Evolutionary conservation across 2,329 filamentous ascomycete species (phyloP).

Genomic region (Ophiostoma piceae): DNA sequence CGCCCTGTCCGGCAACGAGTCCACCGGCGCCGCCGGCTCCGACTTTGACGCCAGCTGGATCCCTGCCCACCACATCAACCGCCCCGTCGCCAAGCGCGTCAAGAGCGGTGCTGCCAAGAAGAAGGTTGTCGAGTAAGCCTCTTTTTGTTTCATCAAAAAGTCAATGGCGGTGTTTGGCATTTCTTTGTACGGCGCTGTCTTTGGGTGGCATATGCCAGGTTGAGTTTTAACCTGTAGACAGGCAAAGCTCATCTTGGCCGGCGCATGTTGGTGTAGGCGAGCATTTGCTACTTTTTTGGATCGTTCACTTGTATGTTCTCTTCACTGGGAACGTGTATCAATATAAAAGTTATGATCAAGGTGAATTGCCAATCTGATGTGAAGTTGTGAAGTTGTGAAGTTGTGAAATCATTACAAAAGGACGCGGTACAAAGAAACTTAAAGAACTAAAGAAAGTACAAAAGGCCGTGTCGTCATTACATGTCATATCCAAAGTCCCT

Average conservation of each 20-base stretch:
- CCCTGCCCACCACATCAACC: conserved; percentile 80
- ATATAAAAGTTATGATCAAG: background rate
- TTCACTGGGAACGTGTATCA: background rate
- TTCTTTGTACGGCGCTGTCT: background rate
- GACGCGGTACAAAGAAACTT: background rate
- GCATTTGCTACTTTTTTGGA: background rate
- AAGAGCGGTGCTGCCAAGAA: conserved; percentile 52
- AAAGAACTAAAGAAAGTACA: too few species aligned
- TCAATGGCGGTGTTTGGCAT: background rate
- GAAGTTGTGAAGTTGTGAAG: too few species aligned
- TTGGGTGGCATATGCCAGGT: background rate
- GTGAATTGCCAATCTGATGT: too few species aligned
- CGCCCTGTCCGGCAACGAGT: conserved; percentile 62
- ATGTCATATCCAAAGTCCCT: background rate
- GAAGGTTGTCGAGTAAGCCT: conserved; percentile 30
- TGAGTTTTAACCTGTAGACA: background rate
- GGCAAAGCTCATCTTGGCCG: background rate
- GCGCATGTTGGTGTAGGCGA: background rate
- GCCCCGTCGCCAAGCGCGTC: conserved; percentile 65
- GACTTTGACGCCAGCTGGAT: conserved; percentile 92
- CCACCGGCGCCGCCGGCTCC: conserved; percentile 61
- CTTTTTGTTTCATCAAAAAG: background rate
- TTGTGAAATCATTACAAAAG: background rate
- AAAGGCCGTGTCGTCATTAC: background rate
- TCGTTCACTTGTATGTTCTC: background rate